Conservation (phyloP, 495 filamentous ascomycete genomes). For the Neurospora tetrasperma region DNA sequence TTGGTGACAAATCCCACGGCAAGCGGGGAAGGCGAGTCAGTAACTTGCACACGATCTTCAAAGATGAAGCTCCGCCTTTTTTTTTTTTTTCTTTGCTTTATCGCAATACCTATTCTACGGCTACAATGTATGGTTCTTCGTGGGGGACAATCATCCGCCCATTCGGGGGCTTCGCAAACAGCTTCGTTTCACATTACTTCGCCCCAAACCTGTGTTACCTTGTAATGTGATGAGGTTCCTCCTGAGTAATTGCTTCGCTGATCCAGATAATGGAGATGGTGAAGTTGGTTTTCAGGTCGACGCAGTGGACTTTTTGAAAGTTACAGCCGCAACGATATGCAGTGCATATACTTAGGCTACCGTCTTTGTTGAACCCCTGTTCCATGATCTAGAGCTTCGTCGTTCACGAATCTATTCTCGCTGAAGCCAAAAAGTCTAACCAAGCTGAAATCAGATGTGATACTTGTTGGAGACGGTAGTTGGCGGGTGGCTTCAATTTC, state of each 20-base stretch:
- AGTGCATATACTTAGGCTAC: neutral
- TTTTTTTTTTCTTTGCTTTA: neutral
- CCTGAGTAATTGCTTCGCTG: neutral
- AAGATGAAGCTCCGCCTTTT: neutral
- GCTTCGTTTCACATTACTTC: neutral
- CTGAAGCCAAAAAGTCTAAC: neutral
- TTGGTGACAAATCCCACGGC: neutral
- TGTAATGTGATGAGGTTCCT: neutral
- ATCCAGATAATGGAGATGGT: neutral
- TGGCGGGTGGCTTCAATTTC: neutral
- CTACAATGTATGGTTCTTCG: neutral
- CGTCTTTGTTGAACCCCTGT: neutral
- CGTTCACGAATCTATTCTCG: neutral
- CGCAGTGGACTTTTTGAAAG: neutral
- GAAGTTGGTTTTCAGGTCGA: neutral
- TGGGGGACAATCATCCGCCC: neutral
- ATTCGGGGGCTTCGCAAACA: neutral
- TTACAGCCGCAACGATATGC: neutral
- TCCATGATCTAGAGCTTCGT: neutral
- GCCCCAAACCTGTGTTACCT: neutral
- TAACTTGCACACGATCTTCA: neutral
- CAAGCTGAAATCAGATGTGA: neutral
- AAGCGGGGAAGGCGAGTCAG: neutral
- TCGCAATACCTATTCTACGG: neutral
- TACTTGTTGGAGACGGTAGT: neutral